Evolutionary conservation across 805 yeast genomes (phyloP).

Genomic region (Ogataea kodamae): DNA sequence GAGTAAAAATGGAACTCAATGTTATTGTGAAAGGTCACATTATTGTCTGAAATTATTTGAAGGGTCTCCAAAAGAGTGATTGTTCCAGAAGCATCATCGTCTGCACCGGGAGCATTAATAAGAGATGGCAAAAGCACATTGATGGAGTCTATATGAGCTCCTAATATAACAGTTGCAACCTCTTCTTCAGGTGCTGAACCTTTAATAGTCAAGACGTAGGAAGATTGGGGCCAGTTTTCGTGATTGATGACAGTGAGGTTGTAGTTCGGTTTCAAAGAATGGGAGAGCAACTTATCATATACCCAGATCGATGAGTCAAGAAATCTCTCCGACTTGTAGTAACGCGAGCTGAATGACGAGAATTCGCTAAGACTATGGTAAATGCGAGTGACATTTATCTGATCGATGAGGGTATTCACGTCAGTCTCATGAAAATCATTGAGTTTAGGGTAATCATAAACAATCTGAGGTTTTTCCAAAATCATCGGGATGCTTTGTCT

Average conservation of each 20-base stretch:
- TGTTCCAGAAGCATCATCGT: constrained; percentile 89
- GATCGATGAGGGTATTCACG: constrained; percentile 31
- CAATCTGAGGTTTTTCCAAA: constrained; percentile 10
- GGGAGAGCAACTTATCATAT: constrained; percentile 26
- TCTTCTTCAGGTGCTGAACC: constrained; percentile 11
- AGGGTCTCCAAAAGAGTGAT: constrained; percentile 71
- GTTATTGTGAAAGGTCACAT: constrained; percentile 47
- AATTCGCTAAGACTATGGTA: constrained; percentile 12
- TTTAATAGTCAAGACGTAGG: constrained; percentile 14
- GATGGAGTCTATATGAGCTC: constrained; percentile 83
- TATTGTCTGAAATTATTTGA: constrained; percentile 18
- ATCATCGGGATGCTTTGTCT: constrained; percentile 1
- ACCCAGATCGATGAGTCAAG: constrained; percentile 74
- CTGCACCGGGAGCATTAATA: constrained; percentile 90
- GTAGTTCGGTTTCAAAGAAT: constrained; percentile 8
- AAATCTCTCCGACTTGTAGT: constrained; percentile 70
- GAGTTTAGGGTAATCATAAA: constrained; percentile 54
- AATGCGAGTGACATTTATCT: constrained; percentile 12
- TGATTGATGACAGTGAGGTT: constrained; percentile 17
- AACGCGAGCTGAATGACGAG: constrained; percentile 53
- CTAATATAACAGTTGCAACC: constrained; percentile 59
- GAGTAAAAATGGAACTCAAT: constrained; percentile 90
- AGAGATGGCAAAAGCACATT: constrained; percentile 67
- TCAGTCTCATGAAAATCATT: constrained; percentile 31
- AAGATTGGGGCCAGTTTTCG: constrained; percentile 20